Evolutionary conservation across 805 yeast species (phyloP), one percentile per base, ranked within the genome.

Genomic region (Cyberlindnera americana): DNA sequence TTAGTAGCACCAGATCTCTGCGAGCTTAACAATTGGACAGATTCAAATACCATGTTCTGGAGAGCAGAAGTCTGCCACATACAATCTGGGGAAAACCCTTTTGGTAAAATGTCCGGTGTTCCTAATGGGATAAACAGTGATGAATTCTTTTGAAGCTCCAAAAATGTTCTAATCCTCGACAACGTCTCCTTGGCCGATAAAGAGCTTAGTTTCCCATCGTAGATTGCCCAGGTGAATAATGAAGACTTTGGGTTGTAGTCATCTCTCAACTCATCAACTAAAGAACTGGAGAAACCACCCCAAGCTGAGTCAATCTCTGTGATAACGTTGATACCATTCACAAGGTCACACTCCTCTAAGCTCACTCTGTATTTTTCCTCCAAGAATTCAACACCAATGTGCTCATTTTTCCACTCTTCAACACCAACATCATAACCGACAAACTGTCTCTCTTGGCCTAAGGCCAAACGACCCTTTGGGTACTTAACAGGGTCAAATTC

Each of bases 291-390:
- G 50, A 84, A 78, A 0, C 95, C 95, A 35, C 88, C 83, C 98
- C 98, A 91, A 0, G 83, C 84, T 17, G 77, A 70, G 54, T 86
- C 95, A 3, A 81, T 49, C 37, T 89, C 96, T 0, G 83, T 73
- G 3, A 81, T 53, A 0, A 86, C 35, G 49, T 83, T 84, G 9
- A 93, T 42, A 1, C 96, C 96, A 39, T 73, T 75, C 15, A 90
- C 55, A 19, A 67, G 60, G 57, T 93, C 97, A 56, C 93, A 80
- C 44, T 76, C 73, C 55, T 91, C 99, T 12, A 93, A 54, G 29
- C 73, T 62, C 2, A 65, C 60, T 40, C 96, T 69, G 40, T 89
- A 75, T 5, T 64, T 62, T 3, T 68, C 70, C 35, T 85, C 93
- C 32, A 81, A 43, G 29, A 72, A 72, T 18, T 83, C 84, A 16